These are phyloP conservation scores for Vanderwaltozyma tropicalis DNA, from an alignment of 805 yeast genomes.

Conservation along the genomic window DNA sequence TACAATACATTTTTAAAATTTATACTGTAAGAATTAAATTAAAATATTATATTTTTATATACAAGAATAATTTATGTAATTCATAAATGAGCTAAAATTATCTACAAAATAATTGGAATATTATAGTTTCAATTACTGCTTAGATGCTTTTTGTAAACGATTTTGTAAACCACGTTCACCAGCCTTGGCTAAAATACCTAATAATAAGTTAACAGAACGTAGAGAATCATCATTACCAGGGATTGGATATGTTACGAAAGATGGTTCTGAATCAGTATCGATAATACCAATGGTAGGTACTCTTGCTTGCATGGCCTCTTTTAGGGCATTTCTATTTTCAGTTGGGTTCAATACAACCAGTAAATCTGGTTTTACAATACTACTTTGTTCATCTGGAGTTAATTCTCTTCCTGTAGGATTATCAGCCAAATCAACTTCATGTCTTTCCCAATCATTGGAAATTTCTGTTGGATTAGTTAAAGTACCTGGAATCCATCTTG, in stretches of 20 bases:
- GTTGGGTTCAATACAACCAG: conserved; percentile 79
- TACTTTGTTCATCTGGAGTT: conserved; percentile 37
- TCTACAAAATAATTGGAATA: no score
- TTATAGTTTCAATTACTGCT: background rate
- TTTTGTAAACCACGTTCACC: conserved; percentile 66
- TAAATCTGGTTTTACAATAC: conserved; percentile 76
- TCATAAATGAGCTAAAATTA: no score
- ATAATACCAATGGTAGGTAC: conserved; percentile 90
- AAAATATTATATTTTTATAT: no score
- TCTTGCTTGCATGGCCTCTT: conserved; percentile 71
- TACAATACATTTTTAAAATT: no score
- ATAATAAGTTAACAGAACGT: conserved; percentile 67
- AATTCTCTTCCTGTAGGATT: conserved; percentile 51
- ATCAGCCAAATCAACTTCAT: conserved; percentile 70
- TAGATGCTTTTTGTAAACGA: conserved; percentile 34
- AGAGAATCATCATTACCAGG: conserved; percentile 93
- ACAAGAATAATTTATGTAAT: background rate
- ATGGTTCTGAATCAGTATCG: conserved; percentile 90
- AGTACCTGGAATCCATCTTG: conserved; percentile 92
- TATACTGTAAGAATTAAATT: no score
- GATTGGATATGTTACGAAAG: conserved; percentile 82
- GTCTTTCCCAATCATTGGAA: conserved; percentile 46
- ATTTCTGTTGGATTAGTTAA: conserved; percentile 75
- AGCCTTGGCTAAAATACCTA: conserved; percentile 77
- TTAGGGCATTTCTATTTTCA: conserved; percentile 69